Evolutionary conservation across 495 filamentous ascomycete species (phyloP), one percentile per base, ranked within the genome.

Genomic region (Margaritispora aquatica): DNA sequence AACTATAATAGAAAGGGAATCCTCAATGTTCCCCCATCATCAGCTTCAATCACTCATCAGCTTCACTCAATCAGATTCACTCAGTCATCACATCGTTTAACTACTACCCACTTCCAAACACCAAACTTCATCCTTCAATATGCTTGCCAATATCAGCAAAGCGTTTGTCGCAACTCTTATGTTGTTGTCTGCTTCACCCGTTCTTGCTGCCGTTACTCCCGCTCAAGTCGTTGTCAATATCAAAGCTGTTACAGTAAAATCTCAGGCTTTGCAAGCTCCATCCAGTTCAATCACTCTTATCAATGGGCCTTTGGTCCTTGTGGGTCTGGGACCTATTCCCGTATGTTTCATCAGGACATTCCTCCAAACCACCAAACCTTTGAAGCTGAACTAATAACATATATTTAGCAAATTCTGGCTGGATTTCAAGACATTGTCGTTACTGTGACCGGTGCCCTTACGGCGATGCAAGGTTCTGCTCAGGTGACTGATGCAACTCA

Each of bases 291-390:
- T 72, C 57, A 68, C 55, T 47, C 36, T 69, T 17, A 13, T 66
- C 51, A 70, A 62, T 22, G 69, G 54, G 20, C 63, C 64, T 27
- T 54, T 68, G 31, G 56, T 71, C 26, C 24, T 64, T 26, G 41
- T 72, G 15, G 65, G 65, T 31, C 65, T 59, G 24, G 69, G 70
- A 13, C 67, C 67, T 0, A 68, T 68, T 57, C 67, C 70, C 21
- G 53, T 54, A 48, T 19, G 63, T 54, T 10, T n/a, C n/a, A n/a
- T n/a, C n/a, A n/a, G n/a, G n/a, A n/a, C n/a, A 51, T 8, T 4
- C 4, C 29, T 34, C 29, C 29, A 17, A 20, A 48, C 22, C n/a
- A 17, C 38, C 17, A 7, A 29, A 17, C 22, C n/a, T 22, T 34
- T n/a, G 36, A 15, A 8, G 13, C 7, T 3, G 13, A 5, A 19